Evolutionary conservation across 257 asterid species (phyloP).

Genomic region (Handroanthus guayacan): DNA sequence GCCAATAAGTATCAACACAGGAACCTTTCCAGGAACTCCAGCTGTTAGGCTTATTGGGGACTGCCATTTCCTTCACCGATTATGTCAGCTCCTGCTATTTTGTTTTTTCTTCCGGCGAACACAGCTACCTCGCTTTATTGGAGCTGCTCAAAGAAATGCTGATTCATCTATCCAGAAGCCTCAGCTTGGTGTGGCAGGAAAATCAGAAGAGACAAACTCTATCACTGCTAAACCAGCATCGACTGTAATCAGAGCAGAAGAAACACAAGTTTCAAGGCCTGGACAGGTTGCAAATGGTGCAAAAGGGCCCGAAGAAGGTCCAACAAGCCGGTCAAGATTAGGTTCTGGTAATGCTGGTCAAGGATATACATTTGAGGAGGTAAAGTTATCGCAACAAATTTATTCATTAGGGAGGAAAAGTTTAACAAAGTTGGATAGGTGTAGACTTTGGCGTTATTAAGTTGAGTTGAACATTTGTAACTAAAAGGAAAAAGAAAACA

Average conservation of each 20-base stretch:
- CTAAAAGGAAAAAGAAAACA: not conserved
- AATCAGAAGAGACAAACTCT: slow-evolving; percentile 80
- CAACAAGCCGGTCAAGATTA: slow-evolving; percentile 83
- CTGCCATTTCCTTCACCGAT: slow-evolving; percentile 95
- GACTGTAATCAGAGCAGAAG: slow-evolving; percentile 60
- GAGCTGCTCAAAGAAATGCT: slow-evolving; percentile 77
- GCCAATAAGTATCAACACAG: slow-evolving; percentile 97
- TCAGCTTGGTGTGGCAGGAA: slow-evolving; percentile 65
- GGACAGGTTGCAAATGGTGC: slow-evolving; percentile 69
- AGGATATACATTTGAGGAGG: slow-evolving; percentile 99
- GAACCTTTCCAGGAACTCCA: slow-evolving; percentile 99
- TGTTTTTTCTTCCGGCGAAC: slow-evolving; percentile 95
- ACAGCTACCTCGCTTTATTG: slow-evolving; percentile 76
- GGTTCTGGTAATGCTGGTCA: slow-evolving; percentile 99
- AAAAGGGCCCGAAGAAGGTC: slow-evolving; percentile 90
- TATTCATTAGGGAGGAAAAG: slow-evolving; percentile 15
- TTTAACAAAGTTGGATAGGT: not conserved
- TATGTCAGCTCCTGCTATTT: slow-evolving; percentile 94
- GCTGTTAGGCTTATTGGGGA: slow-evolving; percentile 99
- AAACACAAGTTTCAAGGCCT: slow-evolving; percentile 61
- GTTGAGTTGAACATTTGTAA: slow-evolving; percentile 8
- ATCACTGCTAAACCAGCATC: slow-evolving; percentile 60
- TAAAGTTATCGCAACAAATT: slow-evolving; percentile 32
- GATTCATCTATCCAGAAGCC: slow-evolving; percentile 79
- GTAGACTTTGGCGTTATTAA: not conserved